Base-by-base conservation (phyloP, 495 filamentous ascomycete species). In the Lasiosphaeris hirsuta region DNA sequence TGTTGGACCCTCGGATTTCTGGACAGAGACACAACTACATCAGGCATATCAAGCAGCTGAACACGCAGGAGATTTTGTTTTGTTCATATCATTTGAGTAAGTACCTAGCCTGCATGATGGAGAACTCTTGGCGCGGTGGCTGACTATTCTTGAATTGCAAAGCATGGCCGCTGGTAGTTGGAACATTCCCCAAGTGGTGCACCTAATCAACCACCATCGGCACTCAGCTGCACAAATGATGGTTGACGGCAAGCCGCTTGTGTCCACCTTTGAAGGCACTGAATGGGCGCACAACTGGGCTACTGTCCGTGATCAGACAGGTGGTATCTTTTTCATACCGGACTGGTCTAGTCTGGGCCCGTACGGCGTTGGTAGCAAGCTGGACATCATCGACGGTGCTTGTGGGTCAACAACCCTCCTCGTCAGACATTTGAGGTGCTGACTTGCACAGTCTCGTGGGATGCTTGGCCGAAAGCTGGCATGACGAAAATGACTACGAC, bases 261-360 rank as follows among this genome's bases (percentile, higher is more conserved):
- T 89, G 30, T 88, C 84, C 2, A 90, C 89, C 0, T 92, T 92
- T 58, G 87, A 89, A 62, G 87, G 86, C 1, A 70, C 76, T 5
- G 63, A 54, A 11, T 84, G 80, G 70, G 71, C 78, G 2, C 71
- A 70, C 38, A 83, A 87, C 68, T 87, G 85, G 86, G 51, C 67
- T 4, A 47, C 57, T 0, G 86, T 90, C 52, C 82, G 82, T 40
- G 62, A 68, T n/a, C 61, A 72, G 38, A 76, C 72, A 0, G 75
- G 72, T n/a, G 71, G 56, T 18, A 74, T 80, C 36, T 85, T 82
- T 59, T 81, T 89, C 51, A 73, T 89, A 3, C 87, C 83, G 0
- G 79, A 83, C 49, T 90, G 83, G 82, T 76, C 84, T 6, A 82
- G 78, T 53, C 69, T 86, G 7, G 82, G 81, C 3, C 78, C 84